These are phyloP conservation scores for Hypholoma fasciculare DNA, from an alignment of 768 basidiomycete genomes.

Conservation along the genomic window DNA sequence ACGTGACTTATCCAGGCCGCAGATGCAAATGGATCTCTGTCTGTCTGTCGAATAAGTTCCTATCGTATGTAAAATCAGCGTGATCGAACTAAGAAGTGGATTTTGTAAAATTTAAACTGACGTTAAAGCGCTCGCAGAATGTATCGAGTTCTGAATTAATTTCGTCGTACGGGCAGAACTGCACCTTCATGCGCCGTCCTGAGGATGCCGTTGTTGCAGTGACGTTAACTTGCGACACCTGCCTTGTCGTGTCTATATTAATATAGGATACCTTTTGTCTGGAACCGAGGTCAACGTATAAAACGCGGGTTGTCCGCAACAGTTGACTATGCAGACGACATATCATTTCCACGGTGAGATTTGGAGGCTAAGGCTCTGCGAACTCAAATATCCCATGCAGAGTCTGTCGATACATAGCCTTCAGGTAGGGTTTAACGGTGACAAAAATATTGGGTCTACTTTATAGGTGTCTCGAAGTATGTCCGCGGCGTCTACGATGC, in stretches of 20 bases:
- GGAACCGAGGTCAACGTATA: neutral
- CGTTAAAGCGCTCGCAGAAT: conserved; percentile 18
- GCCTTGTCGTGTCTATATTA: conserved; percentile 17
- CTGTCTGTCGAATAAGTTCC: conserved; percentile 9
- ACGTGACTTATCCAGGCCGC: conserved; percentile 19
- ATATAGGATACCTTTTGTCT: conserved; percentile 3
- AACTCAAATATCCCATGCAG: conserved; percentile 11
- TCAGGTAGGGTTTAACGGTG: neutral
- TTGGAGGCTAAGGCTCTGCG: neutral
- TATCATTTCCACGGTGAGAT: conserved; percentile 12
- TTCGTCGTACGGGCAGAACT: conserved; percentile 19
- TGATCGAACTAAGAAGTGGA: neutral
- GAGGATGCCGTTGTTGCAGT: neutral
- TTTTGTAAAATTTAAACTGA: neutral
- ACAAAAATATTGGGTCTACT: conserved; percentile 3
- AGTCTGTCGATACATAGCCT: conserved; percentile 2
- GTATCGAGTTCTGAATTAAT: conserved; percentile 8
- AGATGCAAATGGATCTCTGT: conserved; percentile 16
- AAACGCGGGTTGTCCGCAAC: conserved; percentile 12
- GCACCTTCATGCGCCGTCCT: conserved; percentile 6
- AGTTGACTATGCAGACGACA: conserved; percentile 8
- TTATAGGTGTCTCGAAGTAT: conserved; percentile 18
- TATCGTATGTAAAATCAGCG: neutral
- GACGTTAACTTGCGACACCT: conserved; percentile 11
- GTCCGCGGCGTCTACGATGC: conserved; percentile 9